Base-by-base conservation (phyloP, 1,284 basidiomycete genomes). In the Phellinidium pouzarii region DNA sequence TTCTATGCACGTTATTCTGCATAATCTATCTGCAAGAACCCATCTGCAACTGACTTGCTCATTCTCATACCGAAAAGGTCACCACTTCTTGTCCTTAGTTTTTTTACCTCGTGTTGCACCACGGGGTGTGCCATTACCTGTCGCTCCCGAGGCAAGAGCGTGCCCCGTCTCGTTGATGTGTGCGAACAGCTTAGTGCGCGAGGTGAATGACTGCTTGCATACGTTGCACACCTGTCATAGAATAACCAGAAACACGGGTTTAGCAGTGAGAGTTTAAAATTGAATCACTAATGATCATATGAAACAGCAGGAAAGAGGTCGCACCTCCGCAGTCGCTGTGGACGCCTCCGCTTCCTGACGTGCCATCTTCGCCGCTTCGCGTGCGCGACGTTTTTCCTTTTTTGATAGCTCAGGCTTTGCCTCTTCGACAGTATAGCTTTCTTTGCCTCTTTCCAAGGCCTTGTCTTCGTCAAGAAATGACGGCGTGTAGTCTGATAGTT, bases 121-220 rank as follows among this genome's bases (percentile, higher is more conserved):
- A 12, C 17, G 43, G 20, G 8, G 40, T 6, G 19, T 29, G 20
- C 19, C 38, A 29, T 31, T 40, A 14, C 34, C 22, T 25, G 34
- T 37, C 31, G 23, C 38, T 44, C 63, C 61, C 48, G 63, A 62
- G 12, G 81, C 84, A 25, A 77, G 62, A 1, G 89, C 89, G 66
- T 95, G 92, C 0, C 84, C 88, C 4, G 78, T 79, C 41, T 80
- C 77, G 34, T 74, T 78, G 60, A 94, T 79, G 66, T 91, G 91
- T 31, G 68, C 69, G 62, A 95, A 95, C 9, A 95, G 68, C 62
- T 87, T 89, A 1, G 87, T 90, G 56, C 82, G 82, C 61, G 82
- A 91, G 0, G 75, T 65, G 62, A 94, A 95, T 0, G 61, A 51
- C 43, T 73, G 65, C 14, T 70, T 66, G 68, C 92, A 95, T 22